Conservation (phyloP, 2,329 filamentous ascomycete species). For the Ophiostoma ulmi region DNA sequence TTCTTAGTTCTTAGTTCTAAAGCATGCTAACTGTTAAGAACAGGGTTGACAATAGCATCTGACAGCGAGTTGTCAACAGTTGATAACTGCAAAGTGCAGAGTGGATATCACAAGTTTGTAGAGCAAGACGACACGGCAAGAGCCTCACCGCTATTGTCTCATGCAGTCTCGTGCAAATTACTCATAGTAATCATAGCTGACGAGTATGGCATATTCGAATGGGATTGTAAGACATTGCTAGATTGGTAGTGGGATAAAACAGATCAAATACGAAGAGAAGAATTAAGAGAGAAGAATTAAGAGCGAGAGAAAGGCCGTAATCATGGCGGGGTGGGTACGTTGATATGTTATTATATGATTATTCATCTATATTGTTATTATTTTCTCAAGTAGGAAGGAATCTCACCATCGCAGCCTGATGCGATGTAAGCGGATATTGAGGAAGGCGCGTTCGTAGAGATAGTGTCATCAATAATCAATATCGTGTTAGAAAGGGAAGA, state of each 20-base stretch:
- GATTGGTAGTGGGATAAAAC: too few species aligned
- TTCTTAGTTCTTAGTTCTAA: too few species aligned
- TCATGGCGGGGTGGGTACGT: slow-evolving; percentile 9
- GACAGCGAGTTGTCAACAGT: too few species aligned
- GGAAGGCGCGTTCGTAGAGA: background rate
- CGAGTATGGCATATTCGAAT: background rate
- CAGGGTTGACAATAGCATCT: background rate
- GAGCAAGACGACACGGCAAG: background rate
- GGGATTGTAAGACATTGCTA: background rate
- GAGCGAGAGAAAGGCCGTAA: slow-evolving; percentile 11
- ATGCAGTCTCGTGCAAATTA: background rate
- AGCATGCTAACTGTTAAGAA: background rate
- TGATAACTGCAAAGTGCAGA: background rate
- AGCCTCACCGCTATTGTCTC: slow-evolving; percentile 12
- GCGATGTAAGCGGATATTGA: slow-evolving; percentile 6
- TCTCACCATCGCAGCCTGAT: slow-evolving; percentile 13
- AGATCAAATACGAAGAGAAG: background rate
- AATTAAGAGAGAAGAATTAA: background rate
- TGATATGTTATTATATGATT: background rate
- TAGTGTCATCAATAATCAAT: background rate
- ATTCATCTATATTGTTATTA: background rate
- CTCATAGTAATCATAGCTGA: background rate
- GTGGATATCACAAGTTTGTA: background rate
- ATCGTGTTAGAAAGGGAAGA: background rate
- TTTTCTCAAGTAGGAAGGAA: too few species aligned